Conservation (phyloP, 169 alveolate genomes). For the Plasmodium yoelii region DNA sequence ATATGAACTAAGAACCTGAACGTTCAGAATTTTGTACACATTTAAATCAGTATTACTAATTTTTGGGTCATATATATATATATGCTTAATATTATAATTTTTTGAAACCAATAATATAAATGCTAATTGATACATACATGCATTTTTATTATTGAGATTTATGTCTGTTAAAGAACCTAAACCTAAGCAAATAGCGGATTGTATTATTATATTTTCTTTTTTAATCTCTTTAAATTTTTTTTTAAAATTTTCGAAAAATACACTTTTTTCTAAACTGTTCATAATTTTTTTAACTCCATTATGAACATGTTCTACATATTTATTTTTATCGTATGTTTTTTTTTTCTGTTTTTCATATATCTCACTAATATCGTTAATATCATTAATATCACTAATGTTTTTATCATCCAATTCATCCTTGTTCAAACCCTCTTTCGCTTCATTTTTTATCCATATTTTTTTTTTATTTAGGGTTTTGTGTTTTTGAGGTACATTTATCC, state of each 20-base stretch:
- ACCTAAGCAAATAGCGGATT: constrained; percentile 39
- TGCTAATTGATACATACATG: constrained; percentile 43
- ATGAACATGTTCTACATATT: constrained; percentile 3
- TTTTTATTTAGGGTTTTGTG: constrained; percentile 8
- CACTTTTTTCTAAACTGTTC: constrained; percentile 24
- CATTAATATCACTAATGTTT: too few relatives aligned
- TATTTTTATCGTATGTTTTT: background rate
- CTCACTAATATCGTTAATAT: background rate
- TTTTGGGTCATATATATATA: constrained; percentile 58
- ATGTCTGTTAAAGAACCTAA: constrained; percentile 40
- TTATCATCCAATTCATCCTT: background rate
- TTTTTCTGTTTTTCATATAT: constrained; percentile 1
- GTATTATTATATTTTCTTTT: constrained; percentile 4
- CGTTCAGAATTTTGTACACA: constrained; percentile 1
- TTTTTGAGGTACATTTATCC: constrained; percentile 32
- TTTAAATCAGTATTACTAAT: constrained; percentile 12
- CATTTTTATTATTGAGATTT: constrained; percentile 22
- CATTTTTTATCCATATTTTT: background rate
- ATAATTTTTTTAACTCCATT: constrained; percentile 36
- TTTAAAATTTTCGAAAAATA: constrained; percentile 29
- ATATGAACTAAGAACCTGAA: constrained; percentile 4
- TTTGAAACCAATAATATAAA: constrained; percentile 26
- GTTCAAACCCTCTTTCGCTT: background rate
- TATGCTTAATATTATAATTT: constrained; percentile 7
- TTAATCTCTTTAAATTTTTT: constrained; percentile 14